These are phyloP conservation scores for Phytophthora tubulina DNA, from an alignment of 352 stramenopile species.

Conservation along the genomic window DNA sequence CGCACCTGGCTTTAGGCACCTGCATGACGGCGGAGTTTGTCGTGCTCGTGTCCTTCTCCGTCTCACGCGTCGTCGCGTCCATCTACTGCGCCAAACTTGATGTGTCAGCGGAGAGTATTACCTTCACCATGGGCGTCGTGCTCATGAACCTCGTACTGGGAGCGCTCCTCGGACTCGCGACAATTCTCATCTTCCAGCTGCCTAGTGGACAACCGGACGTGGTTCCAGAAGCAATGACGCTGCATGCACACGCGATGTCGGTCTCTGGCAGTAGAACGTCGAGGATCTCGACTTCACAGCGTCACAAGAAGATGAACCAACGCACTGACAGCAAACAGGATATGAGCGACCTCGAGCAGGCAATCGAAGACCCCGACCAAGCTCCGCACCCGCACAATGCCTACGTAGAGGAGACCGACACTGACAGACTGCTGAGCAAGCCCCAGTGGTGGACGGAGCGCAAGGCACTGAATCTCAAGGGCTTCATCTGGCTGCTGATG, in stretches of 20 bases:
- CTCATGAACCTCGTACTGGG: constrained; percentile 65
- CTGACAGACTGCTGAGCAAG: constrained; percentile 18
- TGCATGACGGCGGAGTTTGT: constrained; percentile 77
- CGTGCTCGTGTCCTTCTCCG: constrained; percentile 72
- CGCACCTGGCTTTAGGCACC: constrained; percentile 68
- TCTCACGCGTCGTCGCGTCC: constrained; percentile 67
- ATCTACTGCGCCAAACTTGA: constrained; percentile 68
- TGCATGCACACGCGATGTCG: constrained; percentile 6
- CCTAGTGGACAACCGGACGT: constrained; percentile 45
- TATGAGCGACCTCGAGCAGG: constrained; percentile 38
- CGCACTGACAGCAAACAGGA: constrained; percentile 29
- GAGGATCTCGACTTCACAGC: constrained; percentile 16
- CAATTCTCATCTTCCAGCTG: constrained; percentile 67
- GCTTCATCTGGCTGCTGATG: constrained; percentile 69
- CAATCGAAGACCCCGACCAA: constrained; percentile 39
- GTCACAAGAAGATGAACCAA: constrained; percentile 25
- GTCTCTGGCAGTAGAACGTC: constrained; percentile 13
- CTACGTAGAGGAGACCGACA: constrained; percentile 55
- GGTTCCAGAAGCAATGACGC: not conserved
- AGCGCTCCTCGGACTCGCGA: constrained; percentile 54
- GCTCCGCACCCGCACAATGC: constrained; percentile 62
- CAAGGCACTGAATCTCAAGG: constrained; percentile 62
- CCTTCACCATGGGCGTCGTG: constrained; percentile 64
- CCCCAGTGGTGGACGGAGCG: constrained; percentile 36
- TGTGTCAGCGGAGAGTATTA: constrained; percentile 56